Percentiles rank a stretch among this genome's conserved stretches.
Evolutionary conservation across 2,329 filamentous ascomycete species (phyloP).

Genomic region (Hymenoscyphus salicellus): DNA sequence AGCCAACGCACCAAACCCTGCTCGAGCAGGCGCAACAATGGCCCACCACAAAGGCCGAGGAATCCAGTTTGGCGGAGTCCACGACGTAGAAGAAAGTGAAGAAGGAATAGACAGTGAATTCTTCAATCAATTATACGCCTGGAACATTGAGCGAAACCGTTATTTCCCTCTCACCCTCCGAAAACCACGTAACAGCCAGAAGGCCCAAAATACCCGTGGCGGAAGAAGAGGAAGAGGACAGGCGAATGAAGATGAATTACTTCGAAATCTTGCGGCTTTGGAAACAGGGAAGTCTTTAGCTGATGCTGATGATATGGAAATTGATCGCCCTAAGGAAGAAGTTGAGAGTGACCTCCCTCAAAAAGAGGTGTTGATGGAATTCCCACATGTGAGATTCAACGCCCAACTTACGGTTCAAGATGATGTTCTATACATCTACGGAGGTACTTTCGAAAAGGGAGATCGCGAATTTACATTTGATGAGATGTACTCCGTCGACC

Average conservation of each 20-base stretch:
- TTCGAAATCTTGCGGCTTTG: constrained; percentile 81
- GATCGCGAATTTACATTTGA: constrained; percentile 95
- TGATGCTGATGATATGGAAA: constrained; percentile 47
- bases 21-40: constrained; percentile 89
- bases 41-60: constrained; percentile 89
- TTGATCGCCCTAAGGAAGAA: constrained; percentile 49
- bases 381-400: constrained; percentile 89
- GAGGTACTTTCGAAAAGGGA: constrained; percentile 91
- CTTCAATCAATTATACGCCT: constrained; percentile 87
- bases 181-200: constrained; percentile 66
- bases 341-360: constrained; percentile 55
- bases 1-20: constrained; percentile 79
- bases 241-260: constrained; percentile 86
- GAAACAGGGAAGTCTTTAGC: constrained; percentile 69
- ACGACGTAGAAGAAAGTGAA: constrained; percentile 86
- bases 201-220: constrained; percentile 55
- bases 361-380: constrained; percentile 70
- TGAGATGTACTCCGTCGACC: constrained; percentile 86
- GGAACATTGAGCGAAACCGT: constrained; percentile 92
- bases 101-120: constrained; percentile 97
- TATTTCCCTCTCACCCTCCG: constrained; percentile 83
- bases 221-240: constrained; percentile 71
- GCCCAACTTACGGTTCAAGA: constrained; percentile 86
- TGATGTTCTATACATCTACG: constrained; percentile 89
- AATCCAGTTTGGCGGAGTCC: constrained; percentile 90